Conservation (phyloP, 1,139 yeast species). For the Saccharomyces pastorianus region DNA sequence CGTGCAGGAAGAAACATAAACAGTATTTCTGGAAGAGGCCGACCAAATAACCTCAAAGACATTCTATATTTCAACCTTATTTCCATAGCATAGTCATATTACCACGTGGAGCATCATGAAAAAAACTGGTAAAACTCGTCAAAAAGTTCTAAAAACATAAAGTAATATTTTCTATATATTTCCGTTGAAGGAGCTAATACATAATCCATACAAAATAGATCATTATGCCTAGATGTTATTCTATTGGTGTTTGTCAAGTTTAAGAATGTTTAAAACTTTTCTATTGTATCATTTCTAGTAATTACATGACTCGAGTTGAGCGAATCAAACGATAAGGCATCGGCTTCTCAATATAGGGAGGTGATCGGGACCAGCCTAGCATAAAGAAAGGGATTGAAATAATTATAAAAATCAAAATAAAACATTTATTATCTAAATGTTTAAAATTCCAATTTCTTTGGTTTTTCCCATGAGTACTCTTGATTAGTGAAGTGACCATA, state of each 20-base stretch:
- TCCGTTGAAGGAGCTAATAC: slow-evolving; percentile 13
- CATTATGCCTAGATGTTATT: not conserved
- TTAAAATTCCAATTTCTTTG: slow-evolving; percentile 78
- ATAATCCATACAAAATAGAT: slow-evolving; percentile 6
- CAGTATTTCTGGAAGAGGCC: slow-evolving; percentile 79
- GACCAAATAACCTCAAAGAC: slow-evolving; percentile 8
- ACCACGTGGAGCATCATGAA: not conserved
- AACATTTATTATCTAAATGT: not conserved
- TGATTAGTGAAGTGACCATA: slow-evolving; percentile 99
- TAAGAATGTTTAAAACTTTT: slow-evolving; percentile 1
- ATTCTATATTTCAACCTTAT: not conserved
- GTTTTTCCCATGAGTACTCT: slow-evolving; percentile 97
- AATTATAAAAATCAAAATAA: not conserved
- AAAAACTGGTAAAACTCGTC: not conserved
- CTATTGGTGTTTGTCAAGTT: not conserved
- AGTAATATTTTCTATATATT: not conserved
- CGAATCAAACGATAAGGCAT: slow-evolving; percentile 11
- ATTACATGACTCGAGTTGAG: slow-evolving; percentile 17
- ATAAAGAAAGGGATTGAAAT: not conserved
- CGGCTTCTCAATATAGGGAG: not conserved
- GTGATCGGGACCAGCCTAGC: not conserved
- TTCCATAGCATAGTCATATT: not conserved
- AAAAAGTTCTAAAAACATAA: not conserved
- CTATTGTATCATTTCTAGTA: not conserved
- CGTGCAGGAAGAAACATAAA: slow-evolving; percentile 83